These are phyloP conservation scores for Davidsoniella australis DNA, from an alignment of 2,329 filamentous ascomycete species.

Conservation along the genomic window DNA sequence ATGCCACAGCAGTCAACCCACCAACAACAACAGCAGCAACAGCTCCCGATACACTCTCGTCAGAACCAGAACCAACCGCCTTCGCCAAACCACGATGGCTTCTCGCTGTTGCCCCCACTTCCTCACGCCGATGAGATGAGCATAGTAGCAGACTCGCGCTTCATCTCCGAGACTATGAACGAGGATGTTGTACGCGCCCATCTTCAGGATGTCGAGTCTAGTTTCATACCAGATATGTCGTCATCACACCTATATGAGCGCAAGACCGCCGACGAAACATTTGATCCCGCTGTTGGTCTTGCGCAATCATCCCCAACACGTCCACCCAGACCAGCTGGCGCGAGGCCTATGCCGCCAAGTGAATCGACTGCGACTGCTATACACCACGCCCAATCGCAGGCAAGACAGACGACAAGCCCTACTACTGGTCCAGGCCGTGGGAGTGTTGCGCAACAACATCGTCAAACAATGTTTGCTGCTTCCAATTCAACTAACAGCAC, in stretches of 20 bases:
- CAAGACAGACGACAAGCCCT: not conserved
- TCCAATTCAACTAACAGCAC: constrained; percentile 1
- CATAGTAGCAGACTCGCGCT: constrained; percentile 17
- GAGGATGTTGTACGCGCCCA: constrained; percentile 38
- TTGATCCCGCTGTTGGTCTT: constrained; percentile 30
- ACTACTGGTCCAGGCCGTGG: not conserved
- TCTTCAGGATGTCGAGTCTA: constrained; percentile 47
- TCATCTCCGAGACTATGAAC: constrained; percentile 29
- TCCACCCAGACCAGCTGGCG: constrained; percentile 2
- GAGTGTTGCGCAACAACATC: not conserved
- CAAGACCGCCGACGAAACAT: constrained; percentile 36
- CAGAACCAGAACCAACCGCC: not conserved
- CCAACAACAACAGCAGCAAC: constrained; percentile 1
- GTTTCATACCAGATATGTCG: constrained; percentile 42
- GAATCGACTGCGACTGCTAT: constrained; percentile 3
- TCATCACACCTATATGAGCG: constrained; percentile 32
- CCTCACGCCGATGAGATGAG: constrained; percentile 13
- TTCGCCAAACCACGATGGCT: constrained; percentile 1
- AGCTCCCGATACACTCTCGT: constrained; percentile 2
- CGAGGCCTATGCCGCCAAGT: not conserved
- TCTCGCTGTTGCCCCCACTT: constrained; percentile 7
- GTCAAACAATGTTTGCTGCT: not conserved
- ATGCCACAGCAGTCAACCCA: not conserved
- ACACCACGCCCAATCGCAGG: constrained; percentile 2
- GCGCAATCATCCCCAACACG: constrained; percentile 14